phyloP scores from a whole-genome alignment of 148 eudicot genomes.

The Camellia japonica region DNA sequence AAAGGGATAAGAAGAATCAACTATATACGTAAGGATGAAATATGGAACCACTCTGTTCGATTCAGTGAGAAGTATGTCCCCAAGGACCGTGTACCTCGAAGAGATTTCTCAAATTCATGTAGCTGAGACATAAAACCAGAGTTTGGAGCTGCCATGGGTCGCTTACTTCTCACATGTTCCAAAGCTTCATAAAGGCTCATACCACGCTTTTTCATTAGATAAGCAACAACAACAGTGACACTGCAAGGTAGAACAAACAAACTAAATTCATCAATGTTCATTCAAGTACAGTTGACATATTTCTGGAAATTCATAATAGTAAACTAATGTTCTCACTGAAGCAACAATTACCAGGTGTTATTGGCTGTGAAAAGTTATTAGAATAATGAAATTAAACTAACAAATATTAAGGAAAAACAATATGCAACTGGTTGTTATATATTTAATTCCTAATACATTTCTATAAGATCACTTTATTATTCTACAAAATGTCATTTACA shows the following conservation, averaged over 20 bases:
- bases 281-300: background rate
- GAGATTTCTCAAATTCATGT: conserved; percentile 53
- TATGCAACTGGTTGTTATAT: background rate
- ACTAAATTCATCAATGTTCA: background rate
- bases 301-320: background rate
- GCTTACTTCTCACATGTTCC: conserved; percentile 54
- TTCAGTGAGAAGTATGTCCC: background rate
- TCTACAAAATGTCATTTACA: background rate
- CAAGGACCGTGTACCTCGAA: conserved; percentile 48
- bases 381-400: background rate
- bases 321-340: too few species aligned
- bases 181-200: conserved; percentile 69
- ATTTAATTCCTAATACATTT: background rate
- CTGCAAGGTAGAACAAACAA: conserved; percentile 35
- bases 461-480: background rate
- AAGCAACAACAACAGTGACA: conserved; percentile 71
- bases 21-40: background rate
- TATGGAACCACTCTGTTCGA: background rate
- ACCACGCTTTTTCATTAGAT: conserved; percentile 58
- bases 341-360: background rate
- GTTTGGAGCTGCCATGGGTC: conserved; percentile 69
- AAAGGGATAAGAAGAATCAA: background rate
- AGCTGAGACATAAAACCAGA: conserved; percentile 73
- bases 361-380: background rate
- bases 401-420: background rate